Percentiles rank a stretch among this genome's conserved stretches.
These are phyloP conservation scores for Thelephora terrestris DNA, from an alignment of 1,284 basidiomycete genomes.

Conservation along the genomic window DNA sequence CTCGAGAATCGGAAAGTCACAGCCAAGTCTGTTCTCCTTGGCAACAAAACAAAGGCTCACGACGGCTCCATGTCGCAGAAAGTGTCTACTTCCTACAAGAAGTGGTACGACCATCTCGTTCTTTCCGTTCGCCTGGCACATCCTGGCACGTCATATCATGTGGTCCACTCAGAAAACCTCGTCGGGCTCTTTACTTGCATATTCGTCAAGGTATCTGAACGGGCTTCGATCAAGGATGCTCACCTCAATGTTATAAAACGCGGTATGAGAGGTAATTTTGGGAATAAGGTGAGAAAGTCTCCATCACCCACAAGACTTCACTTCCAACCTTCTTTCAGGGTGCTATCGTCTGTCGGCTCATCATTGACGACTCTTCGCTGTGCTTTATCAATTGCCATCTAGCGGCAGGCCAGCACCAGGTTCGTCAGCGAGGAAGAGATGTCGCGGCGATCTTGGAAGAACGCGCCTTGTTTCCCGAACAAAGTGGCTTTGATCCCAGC, in stretches of 20 bases:
- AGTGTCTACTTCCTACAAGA: conserved; percentile 76
- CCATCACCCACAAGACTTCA: background rate
- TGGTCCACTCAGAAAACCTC: conserved; percentile 80
- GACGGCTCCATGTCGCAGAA: conserved; percentile 66
- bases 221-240: conserved; percentile 53
- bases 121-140: conserved; percentile 62
- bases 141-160: conserved; percentile 58
- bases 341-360: conserved; percentile 83
- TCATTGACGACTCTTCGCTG: conserved; percentile 84
- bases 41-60: conserved; percentile 54
- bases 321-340: conserved; percentile 36
- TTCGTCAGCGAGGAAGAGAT: conserved; percentile 79
- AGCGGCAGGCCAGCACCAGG: conserved; percentile 84
- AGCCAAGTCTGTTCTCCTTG: conserved; percentile 81
- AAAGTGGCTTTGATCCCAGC: conserved; percentile 31
- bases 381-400: conserved; percentile 96
- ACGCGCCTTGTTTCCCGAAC: conserved; percentile 54
- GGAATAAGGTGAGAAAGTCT: conserved; percentile 71
- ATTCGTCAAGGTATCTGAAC: conserved; percentile 67
- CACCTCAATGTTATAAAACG: conserved; percentile 79
- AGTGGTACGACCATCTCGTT: conserved; percentile 80
- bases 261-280: conserved; percentile 87
- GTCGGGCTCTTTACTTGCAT: conserved; percentile 87
- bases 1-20: conserved; percentile 86
- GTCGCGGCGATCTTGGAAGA: conserved; percentile 80